These are phyloP conservation scores for Nematocida minor DNA, from an alignment of 371 early-diverging fungal genomes.

Conservation along the genomic window DNA sequence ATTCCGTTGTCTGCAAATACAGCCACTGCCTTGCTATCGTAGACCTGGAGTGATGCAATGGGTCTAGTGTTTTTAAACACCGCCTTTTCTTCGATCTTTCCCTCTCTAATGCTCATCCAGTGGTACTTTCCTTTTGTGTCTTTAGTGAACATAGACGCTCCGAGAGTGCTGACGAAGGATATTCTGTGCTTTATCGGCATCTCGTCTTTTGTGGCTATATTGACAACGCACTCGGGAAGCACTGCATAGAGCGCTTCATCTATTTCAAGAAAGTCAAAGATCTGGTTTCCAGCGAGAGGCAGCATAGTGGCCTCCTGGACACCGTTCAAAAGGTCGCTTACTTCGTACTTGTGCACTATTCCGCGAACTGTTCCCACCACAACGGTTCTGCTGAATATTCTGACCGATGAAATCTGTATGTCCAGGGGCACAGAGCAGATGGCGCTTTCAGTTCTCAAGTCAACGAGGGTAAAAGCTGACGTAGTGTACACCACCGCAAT, in stretches of 20 bases:
- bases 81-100: background rate
- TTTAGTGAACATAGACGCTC: background rate
- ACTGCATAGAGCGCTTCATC: background rate
- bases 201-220: background rate
- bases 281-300: background rate
- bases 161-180: background rate
- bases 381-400: background rate
- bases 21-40: background rate
- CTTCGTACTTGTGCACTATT: constrained; percentile 19
- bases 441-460: constrained; percentile 17
- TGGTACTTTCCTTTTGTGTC: constrained; percentile 34
- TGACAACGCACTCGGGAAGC: background rate
- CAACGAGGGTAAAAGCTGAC: constrained; percentile 2
- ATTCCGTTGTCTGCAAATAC: constrained; percentile 47
- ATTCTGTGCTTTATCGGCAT: constrained; percentile 3
- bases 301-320: background rate
- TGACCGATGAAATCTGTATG: background rate
- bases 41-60: background rate
- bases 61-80: constrained; percentile 7
- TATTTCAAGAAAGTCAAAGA: background rate
- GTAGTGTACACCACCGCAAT: constrained; percentile 1
- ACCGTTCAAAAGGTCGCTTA: constrained; percentile 8
- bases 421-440: background rate
- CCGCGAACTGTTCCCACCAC: constrained; percentile 15
- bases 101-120: background rate